Conservation (phyloP, 306 rosid species). For the Hylodesmum podocarpum region DNA sequence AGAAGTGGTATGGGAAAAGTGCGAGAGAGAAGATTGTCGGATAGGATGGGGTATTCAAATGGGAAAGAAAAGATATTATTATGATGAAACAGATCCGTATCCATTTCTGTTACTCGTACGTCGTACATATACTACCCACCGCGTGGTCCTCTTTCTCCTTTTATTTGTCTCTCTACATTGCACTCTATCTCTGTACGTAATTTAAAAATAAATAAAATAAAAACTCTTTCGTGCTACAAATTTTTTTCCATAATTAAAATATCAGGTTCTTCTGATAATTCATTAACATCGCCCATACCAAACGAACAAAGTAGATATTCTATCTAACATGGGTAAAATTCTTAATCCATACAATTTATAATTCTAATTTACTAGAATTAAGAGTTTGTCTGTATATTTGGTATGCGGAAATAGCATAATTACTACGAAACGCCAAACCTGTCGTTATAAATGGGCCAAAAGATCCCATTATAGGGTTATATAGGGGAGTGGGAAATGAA, state of each 20-base stretch:
- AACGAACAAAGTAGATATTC: background rate
- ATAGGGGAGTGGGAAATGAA: background rate
- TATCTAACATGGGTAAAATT: background rate
- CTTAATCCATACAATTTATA: background rate
- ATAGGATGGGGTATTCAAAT: conserved; percentile 23
- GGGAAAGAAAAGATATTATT: conserved; percentile 28
- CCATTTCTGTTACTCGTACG: conserved; percentile 60
- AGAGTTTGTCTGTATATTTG: too few relatives aligned
- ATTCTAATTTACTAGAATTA: background rate
- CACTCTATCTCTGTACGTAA: too few relatives aligned
- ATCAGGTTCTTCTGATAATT: background rate
- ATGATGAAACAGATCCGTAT: conserved; percentile 40
- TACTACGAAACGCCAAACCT: background rate
- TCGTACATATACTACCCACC: conserved; percentile 45
- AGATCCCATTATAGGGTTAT: background rate
- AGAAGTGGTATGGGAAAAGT: conserved; percentile 27
- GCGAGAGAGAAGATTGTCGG: conserved; percentile 38
- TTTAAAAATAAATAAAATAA: too few relatives aligned
- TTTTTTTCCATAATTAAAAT: background rate
- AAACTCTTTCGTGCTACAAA: background rate
- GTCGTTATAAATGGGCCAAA: background rate
- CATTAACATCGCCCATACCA: background rate
- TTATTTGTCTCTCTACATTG: background rate
- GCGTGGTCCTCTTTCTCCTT: conserved; percentile 19
- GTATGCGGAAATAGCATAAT: too few relatives aligned